Evolutionary conservation across 495 filamentous ascomycete genomes (phyloP), one percentile per base, ranked within the genome.

Genomic region (Pyrenula aspistea): DNA sequence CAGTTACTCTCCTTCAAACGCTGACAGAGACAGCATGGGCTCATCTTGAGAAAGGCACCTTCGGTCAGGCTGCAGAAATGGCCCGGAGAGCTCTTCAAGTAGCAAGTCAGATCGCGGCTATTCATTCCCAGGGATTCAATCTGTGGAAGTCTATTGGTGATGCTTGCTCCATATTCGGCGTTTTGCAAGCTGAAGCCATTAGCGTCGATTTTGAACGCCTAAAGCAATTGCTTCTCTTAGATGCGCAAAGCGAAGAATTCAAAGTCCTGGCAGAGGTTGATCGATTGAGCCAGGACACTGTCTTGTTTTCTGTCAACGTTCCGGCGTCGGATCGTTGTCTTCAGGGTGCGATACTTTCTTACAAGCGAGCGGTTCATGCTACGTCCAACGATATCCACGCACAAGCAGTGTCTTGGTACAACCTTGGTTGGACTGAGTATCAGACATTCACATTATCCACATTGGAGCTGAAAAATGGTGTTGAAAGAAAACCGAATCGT

Each of bases 341-440:
- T 2, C 76, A 88, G 55, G 77, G 85, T 42, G 78, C 83, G 0
- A 91, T 98, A 15, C 70, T 96, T 24, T 87, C 89, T 2, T 86
- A 91, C 66, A 97, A 96, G 63, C 83, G 87, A 54, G 87, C 90
- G 20, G 84, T 97, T 15, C 74, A 86, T 56, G 77, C 82, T 49
- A 86, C 86, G 25, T 70, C 81, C 1, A 73, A 83, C 55, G 92
- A 99, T 62, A 57, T 81, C 2, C 88, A 97, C 67, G 90, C 91
- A n/a, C 91, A 94, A 68, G 89, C 93, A 8, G 88, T 97, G 24
- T 88, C 91, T 1, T 95, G 92, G 79, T 99, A 92, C 67, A 99
- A 99, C 64, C 75, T 99, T 20, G 93, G 94, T 22, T 95, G 90
- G 85, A 86, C 88, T 2, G 93, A 99, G 68, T 84, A 93, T 65